Conservation (phyloP, 2,329 filamentous ascomycete species). For the Aspergillus terreus region DNA sequence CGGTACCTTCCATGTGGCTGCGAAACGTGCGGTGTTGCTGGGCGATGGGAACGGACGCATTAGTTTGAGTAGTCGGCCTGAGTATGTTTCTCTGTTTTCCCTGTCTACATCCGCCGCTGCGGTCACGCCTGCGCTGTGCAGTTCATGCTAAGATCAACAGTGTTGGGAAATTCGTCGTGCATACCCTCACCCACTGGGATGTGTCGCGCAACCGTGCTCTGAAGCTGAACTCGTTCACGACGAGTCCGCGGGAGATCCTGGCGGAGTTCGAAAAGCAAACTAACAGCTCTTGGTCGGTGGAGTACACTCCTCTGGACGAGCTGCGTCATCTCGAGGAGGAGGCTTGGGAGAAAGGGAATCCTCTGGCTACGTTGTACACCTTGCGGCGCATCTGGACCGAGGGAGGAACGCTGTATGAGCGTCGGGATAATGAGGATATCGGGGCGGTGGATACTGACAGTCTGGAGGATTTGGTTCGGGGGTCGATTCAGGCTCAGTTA, state of each 20-base stretch:
- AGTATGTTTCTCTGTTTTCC: constrained; percentile 52
- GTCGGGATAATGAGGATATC: constrained; percentile 62
- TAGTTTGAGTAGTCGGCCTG: constrained; percentile 67
- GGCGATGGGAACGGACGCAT: constrained; percentile 60
- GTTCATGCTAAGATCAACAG: constrained; percentile 32
- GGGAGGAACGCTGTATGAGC: constrained; percentile 67
- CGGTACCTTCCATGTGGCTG: constrained; percentile 58
- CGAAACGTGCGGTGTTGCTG: constrained; percentile 58
- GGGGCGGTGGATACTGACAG: constrained; percentile 53
- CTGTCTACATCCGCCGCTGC: neutral
- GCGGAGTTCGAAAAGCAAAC: constrained; percentile 67
- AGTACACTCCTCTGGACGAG: constrained; percentile 51
- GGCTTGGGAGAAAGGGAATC: constrained; percentile 53
- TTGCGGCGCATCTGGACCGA: constrained; percentile 69
- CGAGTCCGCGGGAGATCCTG: constrained; percentile 59
- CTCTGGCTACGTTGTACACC: constrained; percentile 55
- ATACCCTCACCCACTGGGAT: constrained; percentile 56
- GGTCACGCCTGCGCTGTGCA: neutral
- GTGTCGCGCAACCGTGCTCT: constrained; percentile 54
- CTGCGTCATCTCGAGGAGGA: constrained; percentile 57
- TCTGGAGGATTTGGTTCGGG: constrained; percentile 46
- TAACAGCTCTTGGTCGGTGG: constrained; percentile 53
- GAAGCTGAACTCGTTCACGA: constrained; percentile 68
- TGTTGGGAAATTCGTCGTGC: constrained; percentile 64
- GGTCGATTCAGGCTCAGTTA: constrained; percentile 16